phyloP scores from a whole-genome alignment of 164 flowering plant species.

The Stephania cephalantha region DNA sequence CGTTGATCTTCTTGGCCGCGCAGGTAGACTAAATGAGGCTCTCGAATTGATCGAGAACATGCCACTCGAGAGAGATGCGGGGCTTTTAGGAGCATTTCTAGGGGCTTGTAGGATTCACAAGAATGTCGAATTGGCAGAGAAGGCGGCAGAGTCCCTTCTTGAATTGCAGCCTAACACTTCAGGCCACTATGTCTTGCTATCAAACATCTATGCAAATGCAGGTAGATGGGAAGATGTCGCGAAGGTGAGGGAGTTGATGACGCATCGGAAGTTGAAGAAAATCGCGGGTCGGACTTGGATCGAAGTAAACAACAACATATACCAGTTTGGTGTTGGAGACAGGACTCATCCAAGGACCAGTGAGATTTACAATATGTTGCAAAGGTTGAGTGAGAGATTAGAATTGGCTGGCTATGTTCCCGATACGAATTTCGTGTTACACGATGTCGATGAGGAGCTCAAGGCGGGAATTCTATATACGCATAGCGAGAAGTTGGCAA shows the following conservation, averaged over 20 bases:
- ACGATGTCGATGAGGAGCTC: conserved; percentile 59
- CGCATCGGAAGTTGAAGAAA: conserved; percentile 36
- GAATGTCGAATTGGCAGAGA: conserved; percentile 36
- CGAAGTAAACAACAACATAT: conserved; percentile 31
- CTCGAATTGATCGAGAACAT: conserved; percentile 31
- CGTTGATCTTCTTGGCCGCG: conserved; percentile 60
- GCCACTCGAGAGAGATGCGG: conserved; percentile 37
- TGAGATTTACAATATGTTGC: conserved; percentile 35
- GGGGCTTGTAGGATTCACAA: conserved; percentile 53
- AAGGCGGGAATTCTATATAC: conserved; percentile 33
- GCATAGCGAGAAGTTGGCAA: conserved; percentile 49
- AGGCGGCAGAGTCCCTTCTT: conserved; percentile 42
- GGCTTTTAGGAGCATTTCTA: conserved; percentile 47
- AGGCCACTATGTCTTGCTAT: conserved; percentile 51
- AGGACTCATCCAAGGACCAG: conserved; percentile 33
- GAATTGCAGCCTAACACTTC: conserved; percentile 42
- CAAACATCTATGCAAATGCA: conserved; percentile 54
- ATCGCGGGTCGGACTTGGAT: conserved; percentile 58
- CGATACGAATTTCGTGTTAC: conserved; percentile 44
- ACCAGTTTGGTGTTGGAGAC: conserved; percentile 45
- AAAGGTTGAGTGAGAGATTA: conserved; percentile 27
- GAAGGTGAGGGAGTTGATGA: conserved; percentile 38
- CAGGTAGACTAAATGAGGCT: conserved; percentile 52
- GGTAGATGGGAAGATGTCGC: conserved; percentile 56
- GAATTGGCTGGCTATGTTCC: conserved; percentile 54